Evolutionary conservation across 2,329 filamentous ascomycete species (phyloP).

Genomic region (Nakataea oryzae): DNA sequence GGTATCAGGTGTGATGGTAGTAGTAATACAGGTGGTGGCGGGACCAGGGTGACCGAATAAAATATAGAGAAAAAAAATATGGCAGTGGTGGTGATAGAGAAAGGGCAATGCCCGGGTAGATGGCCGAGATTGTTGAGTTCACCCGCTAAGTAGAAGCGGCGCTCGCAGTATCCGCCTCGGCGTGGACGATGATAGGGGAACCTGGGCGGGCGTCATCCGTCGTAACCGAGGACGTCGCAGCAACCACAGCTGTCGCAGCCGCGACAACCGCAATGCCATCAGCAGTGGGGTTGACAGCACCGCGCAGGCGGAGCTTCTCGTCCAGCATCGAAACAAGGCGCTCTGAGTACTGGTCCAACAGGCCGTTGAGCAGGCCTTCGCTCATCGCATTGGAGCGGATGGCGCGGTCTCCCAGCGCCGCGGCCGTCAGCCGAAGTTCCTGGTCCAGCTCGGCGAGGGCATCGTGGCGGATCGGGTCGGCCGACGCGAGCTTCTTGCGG

Average conservation of each 20-base stretch:
- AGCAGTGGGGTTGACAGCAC: background rate
- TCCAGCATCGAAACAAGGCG: conserved; percentile 61
- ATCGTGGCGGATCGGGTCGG: conserved; percentile 43
- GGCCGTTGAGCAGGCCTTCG: conserved; percentile 44
- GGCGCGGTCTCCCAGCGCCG: conserved; percentile 47
- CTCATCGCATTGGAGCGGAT: conserved; percentile 41
- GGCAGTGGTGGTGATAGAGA: too few relatives aligned
- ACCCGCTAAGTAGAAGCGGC: background rate
- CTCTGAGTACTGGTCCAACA: conserved; percentile 69
- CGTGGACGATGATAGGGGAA: background rate
- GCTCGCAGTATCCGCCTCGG: background rate
- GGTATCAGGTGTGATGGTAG: background rate
- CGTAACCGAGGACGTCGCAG: background rate
- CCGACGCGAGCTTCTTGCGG: conserved; percentile 49
- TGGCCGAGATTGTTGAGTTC: background rate
- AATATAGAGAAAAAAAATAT: too few relatives aligned
- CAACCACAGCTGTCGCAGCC: background rate
- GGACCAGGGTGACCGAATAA: background rate
- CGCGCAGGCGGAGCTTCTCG: conserved; percentile 49
- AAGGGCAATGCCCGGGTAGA: background rate
- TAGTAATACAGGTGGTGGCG: background rate
- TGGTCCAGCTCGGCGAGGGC: conserved; percentile 52
- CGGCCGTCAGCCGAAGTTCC: conserved; percentile 51
- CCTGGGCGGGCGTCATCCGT: background rate
- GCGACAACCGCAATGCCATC: too few relatives aligned